Conservation (phyloP, 1,284 basidiomycete genomes). For the Malassezia japonica region DNA sequence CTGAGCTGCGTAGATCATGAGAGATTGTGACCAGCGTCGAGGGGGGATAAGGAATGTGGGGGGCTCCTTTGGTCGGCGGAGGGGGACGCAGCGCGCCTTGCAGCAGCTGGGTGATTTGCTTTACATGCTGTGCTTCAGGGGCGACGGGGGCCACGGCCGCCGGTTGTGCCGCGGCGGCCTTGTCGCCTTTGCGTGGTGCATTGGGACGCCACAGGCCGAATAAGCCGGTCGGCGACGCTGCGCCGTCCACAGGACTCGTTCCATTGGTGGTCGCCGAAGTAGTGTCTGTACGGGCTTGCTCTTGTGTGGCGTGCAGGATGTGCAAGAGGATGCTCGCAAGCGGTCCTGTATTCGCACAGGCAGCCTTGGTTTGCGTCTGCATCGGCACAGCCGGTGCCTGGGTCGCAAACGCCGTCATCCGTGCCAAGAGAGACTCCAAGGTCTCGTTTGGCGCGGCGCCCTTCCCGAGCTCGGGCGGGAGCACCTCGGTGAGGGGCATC, state of each 20-base stretch:
- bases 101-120: background rate
- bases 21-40: background rate
- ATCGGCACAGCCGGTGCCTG: background rate
- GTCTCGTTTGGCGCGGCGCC: background rate
- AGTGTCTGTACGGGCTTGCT: background rate
- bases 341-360: background rate
- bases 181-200: background rate
- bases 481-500: background rate
- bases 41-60: background rate
- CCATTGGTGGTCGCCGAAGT: too few relatives aligned
- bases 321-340: background rate
- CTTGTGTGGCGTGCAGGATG: background rate
- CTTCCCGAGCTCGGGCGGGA: background rate
- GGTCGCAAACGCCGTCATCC: background rate
- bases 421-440: background rate
- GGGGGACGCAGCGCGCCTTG: background rate
- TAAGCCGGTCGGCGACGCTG: background rate
- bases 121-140: background rate
- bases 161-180: background rate
- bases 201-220: background rate
- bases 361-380: background rate
- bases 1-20: background rate
- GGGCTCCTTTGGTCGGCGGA: background rate
- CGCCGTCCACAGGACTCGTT: background rate
- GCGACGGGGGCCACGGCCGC: background rate